These are phyloP conservation scores for Ascosphaera apis DNA, from an alignment of 2,329 filamentous ascomycete species.

Conservation along the genomic window DNA sequence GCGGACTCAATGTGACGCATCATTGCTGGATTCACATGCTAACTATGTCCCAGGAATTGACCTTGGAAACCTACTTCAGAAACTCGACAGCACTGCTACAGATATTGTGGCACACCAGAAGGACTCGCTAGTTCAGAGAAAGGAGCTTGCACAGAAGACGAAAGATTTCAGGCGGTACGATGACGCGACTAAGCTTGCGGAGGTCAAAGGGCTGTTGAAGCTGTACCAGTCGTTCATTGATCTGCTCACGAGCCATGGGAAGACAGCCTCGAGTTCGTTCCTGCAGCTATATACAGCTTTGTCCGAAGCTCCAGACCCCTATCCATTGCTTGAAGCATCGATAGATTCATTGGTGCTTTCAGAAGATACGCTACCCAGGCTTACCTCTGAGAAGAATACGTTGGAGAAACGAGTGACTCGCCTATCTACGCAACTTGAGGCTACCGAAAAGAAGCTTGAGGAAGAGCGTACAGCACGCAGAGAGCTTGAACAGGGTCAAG, in stretches of 20 bases:
- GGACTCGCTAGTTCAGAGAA: slow-evolving; percentile 86
- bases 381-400: slow-evolving; percentile 70
- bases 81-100: slow-evolving; percentile 77
- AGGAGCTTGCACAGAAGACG: slow-evolving; percentile 95
- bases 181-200: slow-evolving; percentile 60
- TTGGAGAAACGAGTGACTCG: slow-evolving; percentile 57
- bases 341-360: slow-evolving; percentile 82
- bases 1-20: too few relatives aligned
- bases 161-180: slow-evolving; percentile 94
- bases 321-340: slow-evolving; percentile 84
- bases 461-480: slow-evolving; percentile 50
- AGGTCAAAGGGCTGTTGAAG: slow-evolving; percentile 79
- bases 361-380: slow-evolving; percentile 74
- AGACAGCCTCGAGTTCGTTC: slow-evolving; percentile 80
- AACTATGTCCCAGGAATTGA: slow-evolving; percentile 44
- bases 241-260: slow-evolving; percentile 84
- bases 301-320: slow-evolving; percentile 89
- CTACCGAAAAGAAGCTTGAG: slow-evolving; percentile 59
- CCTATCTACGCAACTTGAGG: slow-evolving; percentile 61
- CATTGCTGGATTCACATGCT: too few relatives aligned
- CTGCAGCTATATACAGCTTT: slow-evolving; percentile 79
- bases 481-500: slow-evolving; percentile 53
- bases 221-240: slow-evolving; percentile 96
- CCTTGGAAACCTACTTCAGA: slow-evolving; percentile 58
- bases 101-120: slow-evolving; percentile 85